These are phyloP conservation scores for Reticulascus tulasneorum DNA, from an alignment of 2,329 filamentous ascomycete species.

Conservation along the genomic window DNA sequence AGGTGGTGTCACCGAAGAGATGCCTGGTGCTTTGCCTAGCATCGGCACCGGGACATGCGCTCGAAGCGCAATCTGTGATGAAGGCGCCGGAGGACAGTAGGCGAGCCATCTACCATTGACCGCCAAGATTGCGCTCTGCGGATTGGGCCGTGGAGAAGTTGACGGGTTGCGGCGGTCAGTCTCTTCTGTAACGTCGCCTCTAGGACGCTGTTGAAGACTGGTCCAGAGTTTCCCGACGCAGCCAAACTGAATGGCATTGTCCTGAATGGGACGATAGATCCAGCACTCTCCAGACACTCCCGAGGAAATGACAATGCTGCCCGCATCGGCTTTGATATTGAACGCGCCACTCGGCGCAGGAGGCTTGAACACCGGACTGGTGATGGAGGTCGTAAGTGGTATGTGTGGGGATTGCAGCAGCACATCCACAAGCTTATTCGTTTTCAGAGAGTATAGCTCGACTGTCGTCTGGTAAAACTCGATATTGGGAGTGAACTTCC, in stretches of 20 bases:
- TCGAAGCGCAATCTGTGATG: conserved; percentile 65
- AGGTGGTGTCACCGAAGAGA: conserved; percentile 61
- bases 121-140: conserved; percentile 63
- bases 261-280: conserved; percentile 57
- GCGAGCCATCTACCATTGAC: conserved; percentile 73
- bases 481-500: conserved; percentile 34
- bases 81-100: conserved; percentile 69
- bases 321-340: conserved; percentile 67
- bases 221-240: conserved; percentile 95
- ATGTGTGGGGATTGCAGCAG: conserved; percentile 68
- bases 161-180: conserved; percentile 33
- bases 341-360: conserved; percentile 71
- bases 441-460: conserved; percentile 80
- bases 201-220: conserved; percentile 61
- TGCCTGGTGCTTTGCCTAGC: conserved; percentile 51
- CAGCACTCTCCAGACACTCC: conserved; percentile 84
- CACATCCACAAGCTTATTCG: conserved; percentile 66
- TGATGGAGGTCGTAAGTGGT: conserved; percentile 53
- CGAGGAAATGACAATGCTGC: conserved; percentile 70
- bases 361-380: conserved; percentile 61
- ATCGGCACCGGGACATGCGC: conserved; percentile 58
- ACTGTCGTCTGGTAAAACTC: conserved; percentile 80
- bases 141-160: conserved; percentile 34
- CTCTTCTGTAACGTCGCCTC: conserved; percentile 45
- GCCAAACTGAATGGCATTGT: conserved; percentile 40